Conservation (phyloP, 2,329 filamentous ascomycete species). For the Nemania sp. region DNA sequence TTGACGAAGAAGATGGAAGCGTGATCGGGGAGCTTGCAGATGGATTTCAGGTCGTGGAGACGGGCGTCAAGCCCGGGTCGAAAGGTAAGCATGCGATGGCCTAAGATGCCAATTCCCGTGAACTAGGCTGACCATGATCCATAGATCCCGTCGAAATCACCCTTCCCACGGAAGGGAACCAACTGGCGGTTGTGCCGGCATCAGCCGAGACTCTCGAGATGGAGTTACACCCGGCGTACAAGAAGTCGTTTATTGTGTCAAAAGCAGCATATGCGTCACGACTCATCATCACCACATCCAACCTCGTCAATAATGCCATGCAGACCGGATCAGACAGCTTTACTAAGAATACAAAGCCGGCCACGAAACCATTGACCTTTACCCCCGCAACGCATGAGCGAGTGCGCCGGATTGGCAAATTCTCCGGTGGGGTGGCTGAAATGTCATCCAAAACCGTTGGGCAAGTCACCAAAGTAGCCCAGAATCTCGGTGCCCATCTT, state of each 20-base stretch:
- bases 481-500: slow-evolving; percentile 82
- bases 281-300: slow-evolving; percentile 85
- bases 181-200: slow-evolving; percentile 66
- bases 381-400: slow-evolving; percentile 80
- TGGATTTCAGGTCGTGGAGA: slow-evolving; percentile 78
- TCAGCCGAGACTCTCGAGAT: slow-evolving; percentile 73
- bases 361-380: slow-evolving; percentile 82
- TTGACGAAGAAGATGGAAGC: slow-evolving; percentile 95
- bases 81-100: slow-evolving; percentile 68
- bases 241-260: slow-evolving; percentile 81
- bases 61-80: slow-evolving; percentile 79
- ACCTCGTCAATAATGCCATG: slow-evolving; percentile 76
- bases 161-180: slow-evolving; percentile 69
- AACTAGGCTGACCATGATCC: slow-evolving; percentile 17
- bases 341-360: slow-evolving; percentile 77
- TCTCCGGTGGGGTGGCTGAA: slow-evolving; percentile 77
- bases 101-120: background rate
- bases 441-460: slow-evolving; percentile 86
- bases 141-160: slow-evolving; percentile 79
- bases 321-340: slow-evolving; percentile 78
- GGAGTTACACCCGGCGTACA: slow-evolving; percentile 87
- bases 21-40: slow-evolving; percentile 90
- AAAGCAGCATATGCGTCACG: slow-evolving; percentile 87
- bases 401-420: slow-evolving; percentile 86
- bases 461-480: slow-evolving; percentile 78